Evolutionary conservation across 2,329 filamentous ascomycete genomes (phyloP), one percentile per base, ranked within the genome.

Genomic region (Ophiostoma montium): DNA sequence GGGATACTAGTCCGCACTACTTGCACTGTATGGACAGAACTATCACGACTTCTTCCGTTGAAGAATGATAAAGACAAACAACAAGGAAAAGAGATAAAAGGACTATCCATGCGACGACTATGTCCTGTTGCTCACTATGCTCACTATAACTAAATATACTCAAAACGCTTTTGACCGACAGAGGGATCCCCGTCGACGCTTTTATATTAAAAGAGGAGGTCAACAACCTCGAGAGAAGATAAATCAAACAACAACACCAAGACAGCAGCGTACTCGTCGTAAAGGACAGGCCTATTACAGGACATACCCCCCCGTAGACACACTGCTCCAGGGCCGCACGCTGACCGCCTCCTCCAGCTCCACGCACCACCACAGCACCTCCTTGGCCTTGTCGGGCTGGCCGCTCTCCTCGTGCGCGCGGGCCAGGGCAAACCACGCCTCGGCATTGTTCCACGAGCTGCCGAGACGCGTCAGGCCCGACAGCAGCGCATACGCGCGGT

Each of bases 321-420:
- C 72, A 56, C 75, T 80, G 30, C 71, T 74, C 92, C 90, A 96
- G 51, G 77, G 75, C 50, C 92, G 78, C 44, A 95, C 75, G 0
- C 83, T 86, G 55, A 78, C 79, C 8, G 78, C 80, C 62, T 98
- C 90, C 62, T 96, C 92, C 30, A 98, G 71, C 65, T 95, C 88
- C 12, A 98, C 85, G 58, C 89, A 94, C 88, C 90, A 96, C 92
- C 92, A 96, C 7, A 96, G 72, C 42, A 89, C 87, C 57, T 92
- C 84, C 67, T 89, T 94, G 13, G 92, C 84, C 69, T 90, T 94
- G 35, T 92, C 85, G 2, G 78, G 65, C 67, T 95, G 86, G 0
- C 84, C 85, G 50, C 86, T 85, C 61, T 88, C 79, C 64, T 98
- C 92, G 60, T 95, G 86, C 10, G 86, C 88, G 54, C 87, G 74